Evolutionary conservation across 106 monocot species (phyloP).

Genomic region (Dendrobium catenatum): DNA sequence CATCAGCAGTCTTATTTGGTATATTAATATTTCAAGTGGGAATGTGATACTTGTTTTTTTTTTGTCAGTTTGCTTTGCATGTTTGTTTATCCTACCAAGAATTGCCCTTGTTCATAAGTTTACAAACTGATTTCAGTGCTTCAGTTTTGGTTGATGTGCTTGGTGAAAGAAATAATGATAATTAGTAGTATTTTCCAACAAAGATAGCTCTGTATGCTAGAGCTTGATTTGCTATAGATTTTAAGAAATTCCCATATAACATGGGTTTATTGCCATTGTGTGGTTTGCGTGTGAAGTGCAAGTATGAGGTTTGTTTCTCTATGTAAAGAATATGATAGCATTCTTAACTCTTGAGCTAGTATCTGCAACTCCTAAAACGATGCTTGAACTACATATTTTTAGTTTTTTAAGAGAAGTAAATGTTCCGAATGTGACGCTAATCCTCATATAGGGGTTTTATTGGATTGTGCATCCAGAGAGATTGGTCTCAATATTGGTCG

Average conservation of each 20-base stretch:
- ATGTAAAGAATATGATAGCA: background rate
- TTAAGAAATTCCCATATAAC: background rate
- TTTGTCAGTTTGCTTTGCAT: background rate
- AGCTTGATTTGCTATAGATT: background rate
- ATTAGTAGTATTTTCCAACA: background rate
- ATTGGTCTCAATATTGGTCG: background rate
- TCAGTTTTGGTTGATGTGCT: too few relatives aligned
- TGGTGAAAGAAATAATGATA: too few relatives aligned
- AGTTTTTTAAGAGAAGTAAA: background rate
- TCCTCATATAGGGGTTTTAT: background rate
- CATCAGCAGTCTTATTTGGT: background rate
- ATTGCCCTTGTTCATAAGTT: background rate
- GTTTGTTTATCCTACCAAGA: background rate
- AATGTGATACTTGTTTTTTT: background rate
- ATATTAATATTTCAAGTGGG: background rate
- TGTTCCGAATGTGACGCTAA: background rate
- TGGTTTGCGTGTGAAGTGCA: background rate
- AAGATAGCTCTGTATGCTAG: background rate
- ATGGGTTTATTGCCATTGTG: background rate
- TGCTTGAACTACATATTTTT: background rate
- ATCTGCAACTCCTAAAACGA: background rate
- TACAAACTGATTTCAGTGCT: too few relatives aligned
- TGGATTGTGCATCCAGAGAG: background rate
- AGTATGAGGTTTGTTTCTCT: background rate
- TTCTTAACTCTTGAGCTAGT: background rate